Evolutionary conservation across 495 filamentous ascomycete species (phyloP), one percentile per base, ranked within the genome.

Genomic region (Xylaria telfairii): DNA sequence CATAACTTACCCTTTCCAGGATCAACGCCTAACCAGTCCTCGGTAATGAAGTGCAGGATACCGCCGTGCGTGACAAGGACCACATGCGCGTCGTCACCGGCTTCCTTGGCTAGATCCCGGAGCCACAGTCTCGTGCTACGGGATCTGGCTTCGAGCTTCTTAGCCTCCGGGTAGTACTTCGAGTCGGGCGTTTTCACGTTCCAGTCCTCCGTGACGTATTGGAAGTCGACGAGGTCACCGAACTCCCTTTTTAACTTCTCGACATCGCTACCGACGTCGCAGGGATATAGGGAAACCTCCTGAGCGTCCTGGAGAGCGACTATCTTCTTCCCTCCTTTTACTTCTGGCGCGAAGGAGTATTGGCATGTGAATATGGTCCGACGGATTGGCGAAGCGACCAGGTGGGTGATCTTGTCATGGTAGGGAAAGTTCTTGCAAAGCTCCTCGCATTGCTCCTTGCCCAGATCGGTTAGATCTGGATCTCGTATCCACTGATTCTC

Each of bases 361-460:
- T 97, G 85, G 6, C 91, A 89, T 0, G 95, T 97, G 78, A 92
- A 90, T 41, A 98, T 82, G 4, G 95, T 96, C 65, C 95, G 91
- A 28, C 91, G 90, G 59, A 97, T 85, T 1, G 95, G 95, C 0
- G 93, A 97, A 56, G 93, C 90, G 21, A 95, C 87, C 2, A 97
- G 84, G 63, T 94, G 86, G 8, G 90, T 90, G 78, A 95, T 80
- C 42, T 87, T 78, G 26, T 84, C 79, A 74, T 91, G 88, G 76
- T 83, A 73, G 13, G 92, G 92, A 80, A 97, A 97, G 32, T 65
- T 75, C 3, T 82, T 73, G 64, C 82, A 77, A 32, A 98, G 89
- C 5, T 81, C 76, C 4, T 75, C 77, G 81, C 95, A 97, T 88
- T 98, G 95, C 17, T 87, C 71, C 73, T 90, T 84, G 76, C 95